Evolutionary conservation across 116 monocot genomes (phyloP), one percentile per base, ranked within the genome.

Genomic region (Phalaenopsis hybrid): DNA sequence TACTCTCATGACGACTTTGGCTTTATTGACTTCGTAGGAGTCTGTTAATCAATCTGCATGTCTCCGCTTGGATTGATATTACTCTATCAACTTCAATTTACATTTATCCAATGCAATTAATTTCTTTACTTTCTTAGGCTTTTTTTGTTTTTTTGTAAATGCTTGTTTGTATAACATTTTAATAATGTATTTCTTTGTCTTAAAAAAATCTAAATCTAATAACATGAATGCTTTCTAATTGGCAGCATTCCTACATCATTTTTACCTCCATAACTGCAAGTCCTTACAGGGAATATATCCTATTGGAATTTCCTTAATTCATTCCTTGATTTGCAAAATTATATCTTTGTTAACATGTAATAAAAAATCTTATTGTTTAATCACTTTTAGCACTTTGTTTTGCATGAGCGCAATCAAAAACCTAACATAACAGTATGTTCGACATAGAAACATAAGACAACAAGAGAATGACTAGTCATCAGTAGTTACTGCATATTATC

Each of bases 201-300:
- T 51, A 11, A 51, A 51, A 51, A 51, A 51, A 51, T 51, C 10
- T 11, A 11, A 51, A 51, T 51, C 9, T 51, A 10, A 51, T 51
- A 13, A 51, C 51, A 51, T 70, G 31, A 28, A 70, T 33, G 34
- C 21, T 70, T 70, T 70, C 70, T 70, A 70, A 33, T 34, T 70
- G 28, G 70, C 28, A 37, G 12, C 10, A 33, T 34, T 33, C 33
- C 33, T 34, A 33, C 51, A 51, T 51, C 2, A 15, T 70, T 34
- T 70, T 69, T 69, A 28, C 21, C 63, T 63, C n/a, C 33, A 70
- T 33, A 1, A 70, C 13, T 70, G 70, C 31, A 34, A 37, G 34
- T 70, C 34, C 34, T 70, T 70, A 68, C 23, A 61, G 61, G 61
- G 61, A 20, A 61, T 61, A 61, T 61, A 41, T 61, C 61, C 61